Conservation (phyloP, 1,139 yeast genomes). For the Suhomyces bokatorum region DNA sequence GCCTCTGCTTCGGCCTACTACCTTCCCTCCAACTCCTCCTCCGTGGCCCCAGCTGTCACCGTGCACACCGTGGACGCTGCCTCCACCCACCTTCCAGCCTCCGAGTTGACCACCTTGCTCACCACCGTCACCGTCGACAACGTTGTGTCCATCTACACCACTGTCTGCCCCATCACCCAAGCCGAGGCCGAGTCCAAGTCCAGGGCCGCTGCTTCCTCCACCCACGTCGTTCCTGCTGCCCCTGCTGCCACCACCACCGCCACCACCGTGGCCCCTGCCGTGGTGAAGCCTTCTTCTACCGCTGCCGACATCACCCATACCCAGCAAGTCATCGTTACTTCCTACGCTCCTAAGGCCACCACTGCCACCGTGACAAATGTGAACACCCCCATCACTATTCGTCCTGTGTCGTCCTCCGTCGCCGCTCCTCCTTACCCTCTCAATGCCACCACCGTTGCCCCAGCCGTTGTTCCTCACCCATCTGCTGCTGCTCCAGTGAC, state of each 20-base stretch:
- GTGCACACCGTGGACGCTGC: not conserved
- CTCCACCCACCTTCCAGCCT: conserved; percentile 13
- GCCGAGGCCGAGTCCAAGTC: conserved; percentile 11
- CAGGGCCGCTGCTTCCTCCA: conserved; percentile 13
- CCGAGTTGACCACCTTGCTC: conserved; percentile 13
- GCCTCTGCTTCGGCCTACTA: conserved; percentile 14
- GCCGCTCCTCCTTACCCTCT: conserved; percentile 7
- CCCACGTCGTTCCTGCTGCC: conserved; percentile 7
- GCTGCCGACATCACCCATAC: conserved; percentile 9
- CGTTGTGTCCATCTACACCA: conserved; percentile 21
- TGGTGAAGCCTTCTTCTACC: conserved; percentile 1
- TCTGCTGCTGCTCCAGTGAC: conserved; percentile 1
- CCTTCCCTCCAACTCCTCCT: conserved; percentile 8
- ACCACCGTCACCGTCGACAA: conserved; percentile 19
- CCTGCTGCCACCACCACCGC: conserved; percentile 4
- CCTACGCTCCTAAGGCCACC: conserved; percentile 4
- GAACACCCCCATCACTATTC: conserved; percentile 11
- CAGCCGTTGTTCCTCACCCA: not conserved
- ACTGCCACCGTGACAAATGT: not conserved
- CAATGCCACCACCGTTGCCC: conserved; percentile 3
- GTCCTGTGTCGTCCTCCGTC: conserved; percentile 13
- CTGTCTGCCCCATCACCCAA: conserved; percentile 22
- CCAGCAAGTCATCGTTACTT: conserved; percentile 6
- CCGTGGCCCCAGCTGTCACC: conserved; percentile 5
- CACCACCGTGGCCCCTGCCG: not conserved